A percentile compares a stretch with the other conserved stretches of the same genome.
These are phyloP conservation scores for Ceratocystiopsis sp. DNA, from an alignment of 2,329 filamentous ascomycete genomes.

Conservation along the genomic window DNA sequence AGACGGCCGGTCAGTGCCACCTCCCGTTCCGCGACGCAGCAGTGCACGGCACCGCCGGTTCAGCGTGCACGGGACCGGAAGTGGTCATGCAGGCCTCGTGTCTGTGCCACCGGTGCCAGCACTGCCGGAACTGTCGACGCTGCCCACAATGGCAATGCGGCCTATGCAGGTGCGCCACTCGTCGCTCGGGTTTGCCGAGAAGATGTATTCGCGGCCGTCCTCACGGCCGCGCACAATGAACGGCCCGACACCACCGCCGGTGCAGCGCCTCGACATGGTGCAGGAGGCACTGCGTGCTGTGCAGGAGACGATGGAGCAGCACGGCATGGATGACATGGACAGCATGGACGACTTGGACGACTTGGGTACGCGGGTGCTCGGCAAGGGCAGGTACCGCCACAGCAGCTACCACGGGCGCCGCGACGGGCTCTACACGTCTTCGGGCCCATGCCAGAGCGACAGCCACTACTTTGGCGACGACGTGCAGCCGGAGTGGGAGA, in stretches of 20 bases:
- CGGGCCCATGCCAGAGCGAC: no score
- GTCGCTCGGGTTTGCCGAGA: no score
- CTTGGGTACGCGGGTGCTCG: background rate
- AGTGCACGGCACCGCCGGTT: slow-evolving; percentile 6
- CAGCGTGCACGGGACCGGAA: slow-evolving; percentile 8
- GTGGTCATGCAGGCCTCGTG: slow-evolving; percentile 2
- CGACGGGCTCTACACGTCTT: no score
- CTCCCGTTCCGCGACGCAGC: slow-evolving; percentile 2
- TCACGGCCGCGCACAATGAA: background rate
- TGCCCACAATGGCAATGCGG: no score
- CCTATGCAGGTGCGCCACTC: no score
- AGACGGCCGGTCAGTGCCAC: background rate
- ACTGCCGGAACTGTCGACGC: background rate
- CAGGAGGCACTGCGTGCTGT: slow-evolving; percentile 3
- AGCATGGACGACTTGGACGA: slow-evolving; percentile 6
- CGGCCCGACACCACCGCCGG: background rate
- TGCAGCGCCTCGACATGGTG: slow-evolving; percentile 5
- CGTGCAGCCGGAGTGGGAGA: slow-evolving; percentile 24
- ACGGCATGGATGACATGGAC: background rate
- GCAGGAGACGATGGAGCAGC: slow-evolving; percentile 3
- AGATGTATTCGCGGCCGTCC: no score
- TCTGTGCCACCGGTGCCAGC: background rate
- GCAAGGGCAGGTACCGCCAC: slow-evolving; percentile 2
- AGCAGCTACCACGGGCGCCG: slow-evolving; percentile 4
- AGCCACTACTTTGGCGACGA: background rate